These are phyloP conservation scores for Ophiostoma piceae DNA, from an alignment of 2,329 filamentous ascomycete genomes.

Conservation along the genomic window DNA sequence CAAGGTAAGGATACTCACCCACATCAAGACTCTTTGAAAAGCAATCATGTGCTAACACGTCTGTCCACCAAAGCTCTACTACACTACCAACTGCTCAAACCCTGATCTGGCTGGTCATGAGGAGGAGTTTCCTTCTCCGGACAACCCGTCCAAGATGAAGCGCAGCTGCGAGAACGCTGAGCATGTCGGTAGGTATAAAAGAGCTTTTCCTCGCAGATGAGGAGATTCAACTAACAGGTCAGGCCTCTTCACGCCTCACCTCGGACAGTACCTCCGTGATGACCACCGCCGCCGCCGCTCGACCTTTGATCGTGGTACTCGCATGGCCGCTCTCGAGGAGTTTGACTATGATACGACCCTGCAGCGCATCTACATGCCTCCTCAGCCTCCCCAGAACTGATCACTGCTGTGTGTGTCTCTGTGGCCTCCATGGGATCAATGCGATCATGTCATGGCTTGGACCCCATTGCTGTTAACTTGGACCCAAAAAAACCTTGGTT, in stretches of 20 bases:
- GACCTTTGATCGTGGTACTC: conserved; percentile 76
- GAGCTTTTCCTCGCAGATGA: background rate
- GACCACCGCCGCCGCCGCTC: conserved; percentile 72
- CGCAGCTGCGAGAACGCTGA: conserved; percentile 82
- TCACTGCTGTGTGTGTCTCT: too few relatives aligned
- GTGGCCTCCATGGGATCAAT: background rate
- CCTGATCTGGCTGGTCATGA: conserved; percentile 61
- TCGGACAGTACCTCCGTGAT: conserved; percentile 65
- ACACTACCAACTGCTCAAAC: conserved; percentile 44
- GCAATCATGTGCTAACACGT: background rate
- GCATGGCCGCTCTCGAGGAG: conserved; percentile 62
- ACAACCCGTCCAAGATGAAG: conserved; percentile 84
- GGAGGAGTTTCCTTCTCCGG: conserved; percentile 68
- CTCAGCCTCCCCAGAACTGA: conserved; percentile 26
- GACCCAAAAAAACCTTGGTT: conserved; percentile 9
- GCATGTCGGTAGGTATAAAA: conserved; percentile 62
- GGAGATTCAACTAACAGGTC: background rate
- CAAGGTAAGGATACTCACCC: conserved; percentile 50
- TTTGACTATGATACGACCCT: conserved; percentile 46
- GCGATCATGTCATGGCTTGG: background rate
- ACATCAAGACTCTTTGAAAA: background rate
- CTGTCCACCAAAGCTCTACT: conserved; percentile 44
- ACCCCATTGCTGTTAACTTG: conserved; percentile 16
- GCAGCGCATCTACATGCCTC: conserved; percentile 33
- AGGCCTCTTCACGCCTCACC: conserved; percentile 77